Base-by-base conservation (phyloP, 805 yeast species). In the Maudiozyma turicensis region DNA sequence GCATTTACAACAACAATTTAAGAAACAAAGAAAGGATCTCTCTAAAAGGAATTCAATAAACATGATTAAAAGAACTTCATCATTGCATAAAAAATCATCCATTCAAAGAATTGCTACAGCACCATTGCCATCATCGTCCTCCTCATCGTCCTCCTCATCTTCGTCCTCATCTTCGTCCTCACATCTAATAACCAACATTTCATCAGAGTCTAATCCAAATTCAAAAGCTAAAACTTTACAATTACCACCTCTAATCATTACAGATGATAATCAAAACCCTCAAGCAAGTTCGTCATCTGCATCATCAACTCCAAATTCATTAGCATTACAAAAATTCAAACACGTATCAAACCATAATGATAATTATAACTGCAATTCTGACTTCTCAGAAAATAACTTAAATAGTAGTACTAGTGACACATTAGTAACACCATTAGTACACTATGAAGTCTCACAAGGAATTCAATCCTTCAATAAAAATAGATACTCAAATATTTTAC, bases 401-500 rank as follows among this genome's bases (percentile, higher is more conserved):
- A 14, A 39, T 43, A 54, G 52, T 38, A 47, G 52, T 11, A 55
- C 48, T 33, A 54, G 55, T 14, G 62, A 58, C 11, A 46, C 51
- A 2, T 39, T 61, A 26, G 20, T 57, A 37, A 64, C 68, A 3
- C 68, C 67, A 8, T 53, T 61, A 54, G 62, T 62, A 48, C 52
- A 55, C 46, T 65, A 65, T 45, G 62, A 58, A 45, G 75, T 86
- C 42, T 75, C 83, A 26, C 75, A 84, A 14, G 96, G 95, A 1
- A 79, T 88, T 39, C 91, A 85, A 62, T 76, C 80, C 26, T 88
- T 90, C 39, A 68, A 76, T 48, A 88, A 88, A 61, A 88, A 89
- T 65, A 70, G 97, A 54, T 89, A 89, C 71, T 82, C 86, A 54
- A 93, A 90, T 64, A 86, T 89, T 44, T 77, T 85, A 56, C 89